Conservation (phyloP, 2,329 filamentous ascomycete genomes). For the Zymoseptoria brevis region DNA sequence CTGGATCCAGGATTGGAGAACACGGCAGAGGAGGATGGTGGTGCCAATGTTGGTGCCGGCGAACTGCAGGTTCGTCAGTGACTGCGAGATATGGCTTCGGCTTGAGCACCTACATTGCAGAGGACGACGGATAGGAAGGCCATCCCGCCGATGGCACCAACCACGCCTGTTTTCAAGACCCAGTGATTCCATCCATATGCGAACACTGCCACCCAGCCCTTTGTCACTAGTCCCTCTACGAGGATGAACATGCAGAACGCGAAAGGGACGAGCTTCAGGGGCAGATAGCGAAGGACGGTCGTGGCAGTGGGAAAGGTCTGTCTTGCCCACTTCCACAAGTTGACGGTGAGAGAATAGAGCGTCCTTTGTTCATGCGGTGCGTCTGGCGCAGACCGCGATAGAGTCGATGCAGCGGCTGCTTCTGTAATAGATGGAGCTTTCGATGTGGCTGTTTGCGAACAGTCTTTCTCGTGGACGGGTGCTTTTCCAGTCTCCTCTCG, state of each 20-base stretch:
- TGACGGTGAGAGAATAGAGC: constrained; percentile 43
- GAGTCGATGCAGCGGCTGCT: neutral
- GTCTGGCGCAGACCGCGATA: neutral
- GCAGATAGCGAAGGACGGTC: constrained; percentile 57
- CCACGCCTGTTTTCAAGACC: constrained; percentile 60
- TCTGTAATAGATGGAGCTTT: neutral
- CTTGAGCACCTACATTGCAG: constrained; percentile 54
- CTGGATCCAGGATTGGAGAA: constrained; percentile 59
- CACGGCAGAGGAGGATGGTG: constrained; percentile 62
- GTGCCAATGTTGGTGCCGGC: constrained; percentile 71
- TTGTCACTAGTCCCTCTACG: constrained; percentile 63
- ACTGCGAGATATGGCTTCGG: neutral
- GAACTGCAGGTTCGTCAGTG: constrained; percentile 44
- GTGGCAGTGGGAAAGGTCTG: constrained; percentile 64
- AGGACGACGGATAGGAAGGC: constrained; percentile 62
- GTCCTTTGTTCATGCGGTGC: constrained; percentile 32
- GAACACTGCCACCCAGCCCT: constrained; percentile 67
- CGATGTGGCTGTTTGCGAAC: neutral
- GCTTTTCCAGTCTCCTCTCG: neutral
- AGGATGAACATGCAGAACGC: constrained; percentile 68
- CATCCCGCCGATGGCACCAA: constrained; percentile 65
- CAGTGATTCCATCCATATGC: constrained; percentile 67
- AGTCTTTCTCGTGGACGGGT: constrained; percentile 3
- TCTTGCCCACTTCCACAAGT: constrained; percentile 51
- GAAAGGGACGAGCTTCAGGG: constrained; percentile 61